Evolutionary conservation across 768 basidiomycete species (phyloP), one percentile per base, ranked within the genome.

Genomic region (Gyrodon lividus): DNA sequence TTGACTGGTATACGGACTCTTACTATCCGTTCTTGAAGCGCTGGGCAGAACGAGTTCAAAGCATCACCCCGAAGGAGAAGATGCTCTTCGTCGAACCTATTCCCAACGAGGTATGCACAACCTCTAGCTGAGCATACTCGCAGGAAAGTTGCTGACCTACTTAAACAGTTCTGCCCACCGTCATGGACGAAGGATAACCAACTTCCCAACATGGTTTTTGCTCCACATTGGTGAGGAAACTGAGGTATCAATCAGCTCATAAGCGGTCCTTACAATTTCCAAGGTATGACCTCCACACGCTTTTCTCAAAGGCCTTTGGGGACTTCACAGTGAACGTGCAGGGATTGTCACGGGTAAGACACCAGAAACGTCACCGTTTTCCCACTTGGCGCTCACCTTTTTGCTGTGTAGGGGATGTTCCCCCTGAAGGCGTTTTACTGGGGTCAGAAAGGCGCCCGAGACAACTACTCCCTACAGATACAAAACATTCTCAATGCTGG

Each of bases 311-410:
- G 67, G 78, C 80, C 2, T 92, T 92, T 55, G 85, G 89, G 0
- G 80, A 89, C 60, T 89, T 98, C 68, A 84, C 84, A 0, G 89
- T 92, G 38, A 96, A 98, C 63, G 94, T 98, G 0, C 96, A 98
- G 73, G 93, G 89, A 0, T 70, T 98, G 13, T 88, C 96, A 0
- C 75, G 89, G 68, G 94, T 95, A 62, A 37, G 80, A 68, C 31
- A 8, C 24, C 34, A 19, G 13, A 17, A 54, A 23, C 42, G 23
- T 30, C 2, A 10, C 12, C 5, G 9, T 12, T 20, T 37, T 23
- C 0, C 28, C 4, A 30, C 23, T 31, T 50, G 14, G 45, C 6
- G 4, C 43, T 69, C 17, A 66, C 42, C 40, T 37, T 19, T 33
- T 28, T 24, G 12, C 34, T 46, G 37, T 9, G 50, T 10, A 96